These are phyloP conservation scores for Endocarpon pusillum DNA, from an alignment of 495 filamentous ascomycete species.

Conservation along the genomic window DNA sequence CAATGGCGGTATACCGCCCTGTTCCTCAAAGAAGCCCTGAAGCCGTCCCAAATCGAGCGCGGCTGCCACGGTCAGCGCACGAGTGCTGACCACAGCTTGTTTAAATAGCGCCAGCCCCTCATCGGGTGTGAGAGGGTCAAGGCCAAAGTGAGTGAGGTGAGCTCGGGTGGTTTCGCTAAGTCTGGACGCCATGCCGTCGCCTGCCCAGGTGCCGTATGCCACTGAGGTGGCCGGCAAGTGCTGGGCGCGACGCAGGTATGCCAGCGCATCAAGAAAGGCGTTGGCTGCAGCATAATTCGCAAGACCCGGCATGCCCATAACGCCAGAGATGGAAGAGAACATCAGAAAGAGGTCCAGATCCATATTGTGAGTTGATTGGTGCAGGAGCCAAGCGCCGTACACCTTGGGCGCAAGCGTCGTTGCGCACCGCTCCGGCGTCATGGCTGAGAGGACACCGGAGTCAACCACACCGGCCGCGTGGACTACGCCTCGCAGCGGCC, in stretches of 20 bases:
- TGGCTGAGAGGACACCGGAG: constrained; percentile 2
- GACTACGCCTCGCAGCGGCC: constrained; percentile 4
- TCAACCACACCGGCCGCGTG: constrained; percentile 4
- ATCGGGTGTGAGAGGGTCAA: constrained; percentile 6
- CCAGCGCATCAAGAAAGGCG: constrained; percentile 29
- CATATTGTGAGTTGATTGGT: constrained; percentile 9
- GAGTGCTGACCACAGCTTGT: constrained; percentile 4
- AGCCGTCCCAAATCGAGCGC: constrained; percentile 11
- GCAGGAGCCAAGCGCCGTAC: constrained; percentile 15
- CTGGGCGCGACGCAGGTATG: constrained; percentile 17
- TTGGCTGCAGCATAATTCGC: constrained; percentile 29
- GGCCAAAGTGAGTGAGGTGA: constrained; percentile 9
- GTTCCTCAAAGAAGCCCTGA: constrained; percentile 8
- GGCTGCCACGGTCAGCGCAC: constrained; percentile 10
- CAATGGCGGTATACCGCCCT: constrained; percentile 9
- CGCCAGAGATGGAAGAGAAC: constrained; percentile 4
- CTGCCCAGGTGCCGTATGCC: constrained; percentile 14
- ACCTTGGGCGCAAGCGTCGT: constrained; percentile 16
- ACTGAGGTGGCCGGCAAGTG: constrained; percentile 10
- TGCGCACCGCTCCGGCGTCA: neutral
- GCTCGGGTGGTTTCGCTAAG: constrained; percentile 4
- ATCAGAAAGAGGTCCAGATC: constrained; percentile 14
- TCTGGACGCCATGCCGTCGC: constrained; percentile 12
- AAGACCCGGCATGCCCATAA: constrained; percentile 16
- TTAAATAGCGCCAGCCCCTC: constrained; percentile 8